A percentile compares a stretch with the other conserved stretches of the same genome.
Evolutionary conservation across 169 alveolate species (phyloP).

Genomic region (Cryptosporidium viatorum): DNA sequence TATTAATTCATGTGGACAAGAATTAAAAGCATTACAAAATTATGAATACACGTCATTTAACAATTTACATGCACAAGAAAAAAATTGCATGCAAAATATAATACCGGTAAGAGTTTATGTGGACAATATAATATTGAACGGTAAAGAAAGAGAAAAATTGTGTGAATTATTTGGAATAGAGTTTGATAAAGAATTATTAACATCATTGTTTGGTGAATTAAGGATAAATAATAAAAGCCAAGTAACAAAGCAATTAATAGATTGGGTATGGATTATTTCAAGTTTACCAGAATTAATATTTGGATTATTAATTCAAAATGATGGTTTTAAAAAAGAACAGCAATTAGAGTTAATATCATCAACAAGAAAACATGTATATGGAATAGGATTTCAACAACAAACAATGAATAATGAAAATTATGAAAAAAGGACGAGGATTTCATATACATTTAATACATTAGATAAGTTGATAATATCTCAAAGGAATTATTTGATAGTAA

Average conservation of each 20-base stretch:
- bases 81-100: conserved; percentile 6
- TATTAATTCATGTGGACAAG: conserved; percentile 1
- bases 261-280: conserved; percentile 41
- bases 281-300: conserved; percentile 27
- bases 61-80: neutral
- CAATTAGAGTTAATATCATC: conserved; percentile 6
- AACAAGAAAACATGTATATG: neutral
- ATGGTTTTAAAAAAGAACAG: neutral
- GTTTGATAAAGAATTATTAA: neutral
- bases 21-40: neutral
- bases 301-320: neutral
- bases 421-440: neutral
- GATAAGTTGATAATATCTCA: conserved; percentile 14
- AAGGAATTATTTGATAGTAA: neutral
- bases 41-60: neutral
- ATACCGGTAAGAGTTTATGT: conserved; percentile 54
- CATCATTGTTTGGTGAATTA: neutral
- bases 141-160: conserved; percentile 12
- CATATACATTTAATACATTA: conserved; percentile 27
- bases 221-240: neutral
- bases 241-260: neutral
- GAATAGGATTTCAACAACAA: conserved; percentile 6
- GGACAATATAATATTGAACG: conserved; percentile 3
- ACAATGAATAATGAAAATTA: neutral
- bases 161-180: conserved; percentile 22